Conservation (phyloP, 2,329 filamentous ascomycete genomes). For the Bipolaris bicolor region DNA sequence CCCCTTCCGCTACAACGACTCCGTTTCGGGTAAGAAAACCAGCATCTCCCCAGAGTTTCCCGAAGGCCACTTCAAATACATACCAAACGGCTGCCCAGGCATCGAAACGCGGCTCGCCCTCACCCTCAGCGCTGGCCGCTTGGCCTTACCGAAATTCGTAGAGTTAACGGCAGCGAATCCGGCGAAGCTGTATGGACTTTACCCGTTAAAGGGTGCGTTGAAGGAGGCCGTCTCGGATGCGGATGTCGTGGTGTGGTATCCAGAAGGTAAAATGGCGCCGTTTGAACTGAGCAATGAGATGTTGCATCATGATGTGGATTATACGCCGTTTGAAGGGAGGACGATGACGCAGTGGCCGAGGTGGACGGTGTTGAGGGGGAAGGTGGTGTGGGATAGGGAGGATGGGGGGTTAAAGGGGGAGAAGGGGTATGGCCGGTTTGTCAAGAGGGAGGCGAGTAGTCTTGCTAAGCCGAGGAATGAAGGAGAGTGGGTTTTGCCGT, state of each 20-base stretch:
- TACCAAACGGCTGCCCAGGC: constrained; percentile 65
- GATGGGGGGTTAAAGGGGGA: constrained; percentile 58
- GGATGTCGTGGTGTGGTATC: constrained; percentile 61
- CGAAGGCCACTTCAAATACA: constrained; percentile 58
- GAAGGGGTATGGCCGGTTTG: constrained; percentile 58
- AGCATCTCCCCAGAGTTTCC: constrained; percentile 55
- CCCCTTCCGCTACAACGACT: constrained; percentile 56
- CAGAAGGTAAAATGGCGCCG: constrained; percentile 48
- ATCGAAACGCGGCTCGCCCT: constrained; percentile 63
- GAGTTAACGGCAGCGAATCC: constrained; percentile 62
- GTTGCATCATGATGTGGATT: constrained; percentile 67
- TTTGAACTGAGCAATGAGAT: constrained; percentile 59
- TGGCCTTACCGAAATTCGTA: constrained; percentile 59
- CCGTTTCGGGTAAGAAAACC: constrained; percentile 53
- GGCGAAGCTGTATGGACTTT: constrained; percentile 65
- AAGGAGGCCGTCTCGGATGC: constrained; percentile 61
- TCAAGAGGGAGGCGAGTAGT: constrained; percentile 52
- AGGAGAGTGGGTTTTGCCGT: constrained; percentile 30
- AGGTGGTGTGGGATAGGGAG: constrained; percentile 64
- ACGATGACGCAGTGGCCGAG: constrained; percentile 66
- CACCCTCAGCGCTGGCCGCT: constrained; percentile 48
- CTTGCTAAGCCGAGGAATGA: constrained; percentile 42
- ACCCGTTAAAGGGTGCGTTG: constrained; percentile 56
- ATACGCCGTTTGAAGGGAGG: constrained; percentile 66
- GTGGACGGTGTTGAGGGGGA: constrained; percentile 64